Evolutionary conservation across 495 filamentous ascomycete genomes (phyloP), one percentile per base, ranked within the genome.

Genomic region (Acidomyces sp.): DNA sequence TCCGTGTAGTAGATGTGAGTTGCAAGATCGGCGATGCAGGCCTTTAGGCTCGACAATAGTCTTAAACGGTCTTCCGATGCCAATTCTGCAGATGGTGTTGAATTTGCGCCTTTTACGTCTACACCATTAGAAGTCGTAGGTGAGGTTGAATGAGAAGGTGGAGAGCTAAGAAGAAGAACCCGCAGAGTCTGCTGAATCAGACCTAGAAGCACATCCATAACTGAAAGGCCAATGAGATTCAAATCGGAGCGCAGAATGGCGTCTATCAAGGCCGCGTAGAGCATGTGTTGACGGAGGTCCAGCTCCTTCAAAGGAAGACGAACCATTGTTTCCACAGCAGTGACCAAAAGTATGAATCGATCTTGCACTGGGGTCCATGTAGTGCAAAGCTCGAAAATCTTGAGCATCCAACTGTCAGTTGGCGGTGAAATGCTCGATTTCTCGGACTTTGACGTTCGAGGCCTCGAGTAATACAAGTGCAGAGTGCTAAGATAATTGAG

Each of bases 1-100:
- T 95, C 86, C 1, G 81, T 79, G 57, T 95, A 95, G 59, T 95
- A 95, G 11, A 88, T 76, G 55, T 95, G 87, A 0, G 82, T 93
- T 1, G 83, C 84, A n/a, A 95, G 66, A 55, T 82, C 71, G 6
- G 80, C 82, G 42, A 93, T 85, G 57, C 77, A 86, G 45, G 72
- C 68, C 49, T 84, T 77, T 4, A 95, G 63, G 13, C 74, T 70
- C 15, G 61, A 55, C 27, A 88, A 66, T 11, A 92, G 63, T 38
- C 74, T 64, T 35, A 67, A 58, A 37, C 68, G 58, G 37, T 48
- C 53, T 26, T 54, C 46, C 3, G 72, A 74, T 5, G 72, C 55
- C 19, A 34, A 10, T 9, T 25, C 2, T 11, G 15, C 25, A 12
- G 33, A 24, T 3, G 12, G 21, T 12, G 17, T 2, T 33, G 36